Percentiles rank a stretch among this genome's conserved stretches.
Evolutionary conservation across 106 monocot species (phyloP).

Genomic region (Dioscorea zingiberensis): DNA sequence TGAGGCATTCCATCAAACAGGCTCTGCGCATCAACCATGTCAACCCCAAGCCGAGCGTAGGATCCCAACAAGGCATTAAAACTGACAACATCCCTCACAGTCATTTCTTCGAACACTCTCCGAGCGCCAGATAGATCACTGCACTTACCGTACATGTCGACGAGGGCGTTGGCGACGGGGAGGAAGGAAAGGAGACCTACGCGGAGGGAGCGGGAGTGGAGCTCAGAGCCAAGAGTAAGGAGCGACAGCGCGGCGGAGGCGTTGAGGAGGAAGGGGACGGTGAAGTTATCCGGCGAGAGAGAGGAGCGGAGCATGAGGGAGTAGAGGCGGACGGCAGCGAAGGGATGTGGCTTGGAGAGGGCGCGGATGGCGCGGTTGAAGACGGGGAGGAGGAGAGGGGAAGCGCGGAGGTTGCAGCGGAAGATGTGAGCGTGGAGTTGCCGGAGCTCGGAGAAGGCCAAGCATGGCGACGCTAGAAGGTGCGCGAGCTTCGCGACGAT

Average conservation of each 20-base stretch:
- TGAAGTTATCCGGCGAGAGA: conserved; percentile 30
- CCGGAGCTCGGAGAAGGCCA: conserved; percentile 5
- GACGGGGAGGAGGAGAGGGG: conserved; percentile 15
- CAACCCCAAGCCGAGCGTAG: conserved; percentile 29
- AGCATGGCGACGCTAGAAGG: neutral
- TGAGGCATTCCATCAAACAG: conserved; percentile 37
- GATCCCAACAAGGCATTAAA: conserved; percentile 45
- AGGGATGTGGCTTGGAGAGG: conserved; percentile 1
- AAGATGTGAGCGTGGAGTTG: conserved; percentile 28
- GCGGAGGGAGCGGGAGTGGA: conserved; percentile 24
- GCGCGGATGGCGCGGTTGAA: conserved; percentile 5
- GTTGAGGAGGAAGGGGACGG: conserved; percentile 49
- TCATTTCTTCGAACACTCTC: conserved; percentile 26
- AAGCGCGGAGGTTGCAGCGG: conserved; percentile 17
- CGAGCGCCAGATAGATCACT: conserved; percentile 10
- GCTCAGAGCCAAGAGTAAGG: conserved; percentile 16
- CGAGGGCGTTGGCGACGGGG: conserved; percentile 41
- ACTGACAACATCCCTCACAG: conserved; percentile 26
- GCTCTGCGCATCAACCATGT: conserved; percentile 17
- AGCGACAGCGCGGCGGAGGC: conserved; percentile 15
- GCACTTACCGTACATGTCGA: conserved; percentile 56
- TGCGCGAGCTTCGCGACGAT: neutral
- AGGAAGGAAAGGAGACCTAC: conserved; percentile 17
- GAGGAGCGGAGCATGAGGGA: conserved; percentile 17
- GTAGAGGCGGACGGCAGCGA: conserved; percentile 21